A percentile compares a stretch with the other conserved stretches of the same genome.
phyloP scores from a whole-genome alignment of 306 rosid species.

The Ormosia emarginata region DNA sequence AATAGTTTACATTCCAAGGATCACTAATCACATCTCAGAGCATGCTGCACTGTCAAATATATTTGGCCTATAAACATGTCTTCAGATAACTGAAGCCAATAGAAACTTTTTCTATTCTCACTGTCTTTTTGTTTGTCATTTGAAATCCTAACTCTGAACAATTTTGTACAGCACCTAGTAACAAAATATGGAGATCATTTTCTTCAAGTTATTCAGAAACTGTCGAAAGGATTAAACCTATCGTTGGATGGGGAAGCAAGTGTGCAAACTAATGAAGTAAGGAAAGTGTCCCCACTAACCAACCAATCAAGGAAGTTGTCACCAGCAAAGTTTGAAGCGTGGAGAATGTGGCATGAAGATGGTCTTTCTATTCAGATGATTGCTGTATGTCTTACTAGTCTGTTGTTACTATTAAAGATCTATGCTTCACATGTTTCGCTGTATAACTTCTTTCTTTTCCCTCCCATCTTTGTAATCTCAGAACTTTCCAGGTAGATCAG shows the following conservation, averaged over 20 bases:
- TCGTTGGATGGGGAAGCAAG: slow-evolving; percentile 61
- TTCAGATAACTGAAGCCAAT: background rate
- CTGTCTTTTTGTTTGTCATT: background rate
- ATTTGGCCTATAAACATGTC: background rate
- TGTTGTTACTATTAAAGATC: background rate
- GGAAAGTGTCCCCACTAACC: slow-evolving; percentile 41
- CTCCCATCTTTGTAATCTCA: slow-evolving; percentile 22
- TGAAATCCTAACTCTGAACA: slow-evolving; percentile 31
- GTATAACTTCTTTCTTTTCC: background rate
- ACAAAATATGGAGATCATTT: slow-evolving; percentile 66
- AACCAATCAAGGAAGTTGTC: slow-evolving; percentile 41
- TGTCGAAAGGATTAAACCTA: slow-evolving; percentile 51
- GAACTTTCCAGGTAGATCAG: slow-evolving; percentile 72
- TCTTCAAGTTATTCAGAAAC: slow-evolving; percentile 49
- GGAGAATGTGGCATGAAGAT: slow-evolving; percentile 87
- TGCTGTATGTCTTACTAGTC: slow-evolving; percentile 56
- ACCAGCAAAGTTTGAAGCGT: slow-evolving; percentile 71
- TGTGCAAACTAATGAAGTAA: slow-evolving; percentile 38
- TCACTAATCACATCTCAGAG: slow-evolving; percentile 3
- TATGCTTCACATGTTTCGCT: slow-evolving; percentile 3
- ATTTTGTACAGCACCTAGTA: slow-evolving; percentile 63
- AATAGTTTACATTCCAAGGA: background rate
- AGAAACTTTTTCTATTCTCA: background rate
- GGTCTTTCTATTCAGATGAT: slow-evolving; percentile 60
- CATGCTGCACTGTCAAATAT: background rate